phyloP scores from a whole-genome alignment of 805 yeast genomes.

The Starmerella apis region DNA sequence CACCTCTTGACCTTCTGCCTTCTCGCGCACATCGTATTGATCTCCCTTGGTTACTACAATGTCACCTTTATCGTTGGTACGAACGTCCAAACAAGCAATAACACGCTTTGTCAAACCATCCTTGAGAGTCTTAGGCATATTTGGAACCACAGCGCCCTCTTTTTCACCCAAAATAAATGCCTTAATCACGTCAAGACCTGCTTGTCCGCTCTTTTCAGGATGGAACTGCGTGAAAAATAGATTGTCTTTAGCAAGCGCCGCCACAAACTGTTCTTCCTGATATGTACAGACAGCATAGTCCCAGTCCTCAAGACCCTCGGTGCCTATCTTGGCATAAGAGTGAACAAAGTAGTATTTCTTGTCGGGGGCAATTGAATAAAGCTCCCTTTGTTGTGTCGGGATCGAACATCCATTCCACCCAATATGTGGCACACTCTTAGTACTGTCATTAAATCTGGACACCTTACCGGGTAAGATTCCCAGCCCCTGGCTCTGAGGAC shows the following conservation, averaged over 20 bases:
- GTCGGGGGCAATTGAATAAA: slow-evolving; percentile 55
- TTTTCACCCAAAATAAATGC: slow-evolving; percentile 52
- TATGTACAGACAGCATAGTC: slow-evolving; percentile 60
- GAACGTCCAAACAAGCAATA: slow-evolving; percentile 94
- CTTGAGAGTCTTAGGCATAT: not conserved
- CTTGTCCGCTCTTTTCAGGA: slow-evolving; percentile 94
- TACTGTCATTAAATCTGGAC: slow-evolving; percentile 47
- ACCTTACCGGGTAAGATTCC: slow-evolving; percentile 46
- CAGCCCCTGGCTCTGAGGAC: slow-evolving; percentile 52
- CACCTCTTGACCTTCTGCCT: slow-evolving; percentile 42
- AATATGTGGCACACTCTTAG: slow-evolving; percentile 86
- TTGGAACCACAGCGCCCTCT: slow-evolving; percentile 7
- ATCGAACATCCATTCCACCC: slow-evolving; percentile 70
- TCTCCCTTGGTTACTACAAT: slow-evolving; percentile 97
- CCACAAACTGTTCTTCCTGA: slow-evolving; percentile 69
- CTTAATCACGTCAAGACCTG: slow-evolving; percentile 69
- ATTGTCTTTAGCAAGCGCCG: slow-evolving; percentile 67
- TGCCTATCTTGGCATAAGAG: slow-evolving; percentile 41
- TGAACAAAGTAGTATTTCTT: slow-evolving; percentile 89
- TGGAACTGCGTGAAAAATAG: slow-evolving; percentile 95
- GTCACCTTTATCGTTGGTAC: slow-evolving; percentile 89
- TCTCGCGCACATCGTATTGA: slow-evolving; percentile 93
- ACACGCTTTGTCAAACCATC: slow-evolving; percentile 68
- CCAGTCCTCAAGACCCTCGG: slow-evolving; percentile 42
- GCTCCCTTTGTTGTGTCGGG: slow-evolving; percentile 21